Base-by-base conservation (phyloP, 2,329 filamentous ascomycete genomes). In the Tolypocladium tundrense region DNA sequence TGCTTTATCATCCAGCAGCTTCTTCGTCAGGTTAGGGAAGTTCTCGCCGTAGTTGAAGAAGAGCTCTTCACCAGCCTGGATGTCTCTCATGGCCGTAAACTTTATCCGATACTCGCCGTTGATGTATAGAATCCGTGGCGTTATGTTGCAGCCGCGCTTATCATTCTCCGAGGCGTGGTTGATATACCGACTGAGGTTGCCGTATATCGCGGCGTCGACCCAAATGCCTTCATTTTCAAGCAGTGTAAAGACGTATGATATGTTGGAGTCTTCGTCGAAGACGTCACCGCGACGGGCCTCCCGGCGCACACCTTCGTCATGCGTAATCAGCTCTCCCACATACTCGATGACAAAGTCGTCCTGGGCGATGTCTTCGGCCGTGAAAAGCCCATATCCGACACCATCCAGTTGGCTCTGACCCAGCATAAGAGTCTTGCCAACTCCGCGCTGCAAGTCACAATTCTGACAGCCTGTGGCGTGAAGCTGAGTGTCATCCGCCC, bases 261-360 rank as follows among this genome's bases (percentile, higher is more conserved):
- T 80, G 63, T 82, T 82, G 27, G 82, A 80, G 51, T 78, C 73
- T 58, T 82, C 78, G 57, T 88, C 80, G 58, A 85, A 85, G 8
- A 82, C 80, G 57, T 84, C 79, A 39, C 82, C 82, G 2, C 82
- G 79, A 2, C 81, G 71, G 10, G 82, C 82, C 59, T 87, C 86
- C 42, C 88, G 80, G 4, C 88, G 81, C 31, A 89, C 83, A 4
- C 84, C 84, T 68, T 92, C 88, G 53, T 85, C 79, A 43, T 83
- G 80, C 5, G 83, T 85, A 58, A 93, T 86, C 13, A 91, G 77
- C 69, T 94, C 90, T 53, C 90, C 90, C 2, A 85, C 84, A 68
- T 94, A 94, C 69, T 94, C 90, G 39, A 88, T 87, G 21, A 94
- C 78, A 63, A 88, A 93, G n/a, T 88, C 86, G 56, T 86, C 84